Conservation (phyloP, 305 asterid species). For the Nicotiana rustica region DNA sequence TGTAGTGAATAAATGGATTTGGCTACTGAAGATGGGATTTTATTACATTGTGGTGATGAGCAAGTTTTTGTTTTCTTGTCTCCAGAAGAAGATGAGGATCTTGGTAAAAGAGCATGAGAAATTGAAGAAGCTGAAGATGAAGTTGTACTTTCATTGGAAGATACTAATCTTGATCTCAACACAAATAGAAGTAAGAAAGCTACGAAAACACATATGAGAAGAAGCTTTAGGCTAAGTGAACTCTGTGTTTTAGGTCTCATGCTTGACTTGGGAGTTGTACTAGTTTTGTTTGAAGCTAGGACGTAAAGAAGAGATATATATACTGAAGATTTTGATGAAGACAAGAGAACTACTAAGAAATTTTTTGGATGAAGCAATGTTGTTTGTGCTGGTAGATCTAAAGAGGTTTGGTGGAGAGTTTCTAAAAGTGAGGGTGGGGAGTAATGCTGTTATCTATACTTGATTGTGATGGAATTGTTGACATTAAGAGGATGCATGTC, state of each 20-base stretch:
- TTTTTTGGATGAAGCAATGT: slow-evolving; percentile 64
- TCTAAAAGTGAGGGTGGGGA: slow-evolving; percentile 33
- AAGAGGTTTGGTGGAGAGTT: slow-evolving; percentile 53
- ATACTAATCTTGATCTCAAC: slow-evolving; percentile 54
- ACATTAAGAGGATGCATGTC: neutral
- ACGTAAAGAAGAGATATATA: slow-evolving; percentile 37
- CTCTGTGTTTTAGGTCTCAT: slow-evolving; percentile 73
- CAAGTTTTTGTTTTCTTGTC: neutral
- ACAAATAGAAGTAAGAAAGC: slow-evolving; percentile 56
- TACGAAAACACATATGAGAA: slow-evolving; percentile 46
- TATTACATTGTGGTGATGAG: slow-evolving; percentile 54
- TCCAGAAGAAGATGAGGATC: slow-evolving; percentile 22
- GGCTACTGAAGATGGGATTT: slow-evolving; percentile 68
- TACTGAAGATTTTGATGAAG: slow-evolving; percentile 44
- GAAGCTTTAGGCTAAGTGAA: slow-evolving; percentile 61
- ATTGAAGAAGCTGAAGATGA: neutral
- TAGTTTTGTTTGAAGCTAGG: slow-evolving; percentile 34
- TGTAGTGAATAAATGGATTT: slow-evolving; percentile 65
- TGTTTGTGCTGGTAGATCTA: slow-evolving; percentile 56
- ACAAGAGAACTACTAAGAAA: slow-evolving; percentile 55
- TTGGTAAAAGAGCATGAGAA: neutral
- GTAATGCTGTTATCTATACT: neutral
- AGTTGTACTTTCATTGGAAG: slow-evolving; percentile 35
- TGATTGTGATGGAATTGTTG: slow-evolving; percentile 25
- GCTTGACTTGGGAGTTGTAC: neutral